Evolutionary conservation across 768 basidiomycete genomes (phyloP).

Genomic region (Serendipita sp.): DNA sequence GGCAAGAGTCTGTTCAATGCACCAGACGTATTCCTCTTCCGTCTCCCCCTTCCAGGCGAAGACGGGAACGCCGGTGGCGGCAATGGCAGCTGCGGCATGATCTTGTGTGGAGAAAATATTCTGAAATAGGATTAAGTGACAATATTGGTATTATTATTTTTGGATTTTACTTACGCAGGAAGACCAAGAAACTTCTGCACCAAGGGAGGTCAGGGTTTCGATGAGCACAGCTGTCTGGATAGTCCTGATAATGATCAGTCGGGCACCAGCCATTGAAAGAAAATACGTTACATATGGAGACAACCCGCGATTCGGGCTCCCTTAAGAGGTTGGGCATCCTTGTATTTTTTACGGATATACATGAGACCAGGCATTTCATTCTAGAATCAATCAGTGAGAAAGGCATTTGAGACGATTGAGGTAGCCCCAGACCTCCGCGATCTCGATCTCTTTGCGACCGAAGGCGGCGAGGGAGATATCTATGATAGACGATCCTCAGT

Average conservation of each 20-base stretch:
- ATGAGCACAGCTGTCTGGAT: conserved; percentile 98
- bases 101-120: conserved; percentile 99
- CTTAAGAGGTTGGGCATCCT: conserved; percentile 64
- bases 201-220: conserved; percentile 87
- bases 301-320: conserved; percentile 95
- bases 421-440: conserved; percentile 66
- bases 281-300: conserved; percentile 67
- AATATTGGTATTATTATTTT: background rate
- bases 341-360: conserved; percentile 81
- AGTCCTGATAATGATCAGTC: conserved; percentile 43
- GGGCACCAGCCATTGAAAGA: conserved; percentile 8
- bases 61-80: conserved; percentile 95
- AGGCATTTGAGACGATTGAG: conserved; percentile 8
- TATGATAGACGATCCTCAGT: conserved; percentile 16
- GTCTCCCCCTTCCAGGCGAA: conserved; percentile 99
- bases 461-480: conserved; percentile 97
- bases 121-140: conserved; percentile 23
- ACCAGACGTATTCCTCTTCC: conserved; percentile 97
- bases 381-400: conserved; percentile 23
- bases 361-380: conserved; percentile 94
- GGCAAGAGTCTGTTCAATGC: conserved; percentile 84
- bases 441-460: conserved; percentile 98
- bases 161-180: conserved; percentile 54
- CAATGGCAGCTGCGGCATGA: conserved; percentile 96
- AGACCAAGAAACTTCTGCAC: conserved; percentile 97